A percentile compares a stretch with the other conserved stretches of the same genome.
Evolutionary conservation across 768 basidiomycete species (phyloP).

Genomic region (Clitopilus hobsonii): DNA sequence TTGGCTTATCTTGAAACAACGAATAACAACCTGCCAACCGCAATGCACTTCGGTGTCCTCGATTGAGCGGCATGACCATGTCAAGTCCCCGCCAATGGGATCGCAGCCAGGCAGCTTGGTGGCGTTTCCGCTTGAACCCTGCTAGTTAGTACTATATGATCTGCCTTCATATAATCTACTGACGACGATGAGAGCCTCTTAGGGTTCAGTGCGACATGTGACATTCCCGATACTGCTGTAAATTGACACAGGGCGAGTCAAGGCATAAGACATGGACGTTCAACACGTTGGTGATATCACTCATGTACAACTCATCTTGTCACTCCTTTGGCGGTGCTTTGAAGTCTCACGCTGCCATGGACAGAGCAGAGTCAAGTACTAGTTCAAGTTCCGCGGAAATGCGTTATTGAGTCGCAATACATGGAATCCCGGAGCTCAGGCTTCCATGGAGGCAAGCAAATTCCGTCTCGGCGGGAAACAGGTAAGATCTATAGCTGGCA

Average conservation of each 20-base stretch:
- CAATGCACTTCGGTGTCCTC: neutral
- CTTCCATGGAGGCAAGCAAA: neutral
- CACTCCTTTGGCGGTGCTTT: neutral
- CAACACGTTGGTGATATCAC: neutral
- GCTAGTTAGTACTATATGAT: neutral
- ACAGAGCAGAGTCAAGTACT: neutral
- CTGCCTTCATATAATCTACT: neutral
- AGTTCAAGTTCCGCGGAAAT: neutral
- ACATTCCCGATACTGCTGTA: neutral
- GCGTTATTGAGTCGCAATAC: neutral
- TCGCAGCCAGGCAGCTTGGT: neutral
- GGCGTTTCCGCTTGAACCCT: neutral
- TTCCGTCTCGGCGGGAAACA: neutral
- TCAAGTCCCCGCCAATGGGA: constrained; percentile 1
- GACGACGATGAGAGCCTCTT: neutral
- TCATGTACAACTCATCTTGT: neutral
- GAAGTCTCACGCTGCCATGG: neutral
- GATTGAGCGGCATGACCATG: neutral
- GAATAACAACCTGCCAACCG: neutral
- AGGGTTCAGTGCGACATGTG: neutral
- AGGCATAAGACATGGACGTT: neutral
- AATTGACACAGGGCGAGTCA: neutral
- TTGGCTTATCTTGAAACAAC: neutral
- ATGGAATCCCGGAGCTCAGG: neutral
- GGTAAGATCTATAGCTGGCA: neutral